These are phyloP conservation scores for Pterocarpus macrocarpus DNA, from an alignment of 306 rosid species.

Conservation along the genomic window DNA sequence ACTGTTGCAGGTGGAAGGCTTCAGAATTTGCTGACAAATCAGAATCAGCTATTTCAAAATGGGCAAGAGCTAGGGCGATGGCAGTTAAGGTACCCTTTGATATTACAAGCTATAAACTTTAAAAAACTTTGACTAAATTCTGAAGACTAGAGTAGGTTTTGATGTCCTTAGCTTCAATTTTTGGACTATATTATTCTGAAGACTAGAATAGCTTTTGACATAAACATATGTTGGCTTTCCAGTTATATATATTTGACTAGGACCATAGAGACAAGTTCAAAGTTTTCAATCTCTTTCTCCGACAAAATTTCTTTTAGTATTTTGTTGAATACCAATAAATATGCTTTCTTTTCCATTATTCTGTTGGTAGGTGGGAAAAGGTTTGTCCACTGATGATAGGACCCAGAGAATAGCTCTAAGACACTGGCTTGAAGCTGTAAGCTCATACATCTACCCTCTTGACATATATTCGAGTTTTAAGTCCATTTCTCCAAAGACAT, in stretches of 20 bases:
- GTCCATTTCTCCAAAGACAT: not conserved
- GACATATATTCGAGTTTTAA: slow-evolving; percentile 5
- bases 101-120: slow-evolving; percentile 26
- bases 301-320: slow-evolving; percentile 9
- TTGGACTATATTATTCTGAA: slow-evolving; percentile 25
- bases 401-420: slow-evolving; percentile 76
- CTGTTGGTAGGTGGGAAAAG: slow-evolving; percentile 79
- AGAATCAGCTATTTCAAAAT: slow-evolving; percentile 68
- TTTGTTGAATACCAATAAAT: slow-evolving; percentile 27
- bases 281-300: slow-evolving; percentile 17
- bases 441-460: slow-evolving; percentile 36
- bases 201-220: not conserved
- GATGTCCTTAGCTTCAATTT: not conserved
- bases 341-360: not conserved
- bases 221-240: not conserved
- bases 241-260: slow-evolving; percentile 43
- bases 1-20: slow-evolving; percentile 81
- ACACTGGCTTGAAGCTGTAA: slow-evolving; percentile 98
- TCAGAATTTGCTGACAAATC: slow-evolving; percentile 66
- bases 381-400: slow-evolving; percentile 78
- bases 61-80: slow-evolving; percentile 71
- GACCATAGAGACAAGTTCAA: slow-evolving; percentile 47
- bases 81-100: slow-evolving; percentile 74
- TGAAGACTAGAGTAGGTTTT: slow-evolving; percentile 27
- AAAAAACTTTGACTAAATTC: slow-evolving; percentile 14